A percentile compares a stretch with the other conserved stretches of the same genome.
Conservation (phyloP, 2,329 filamentous ascomycete genomes). For the Westerdykella sp. region DNA sequence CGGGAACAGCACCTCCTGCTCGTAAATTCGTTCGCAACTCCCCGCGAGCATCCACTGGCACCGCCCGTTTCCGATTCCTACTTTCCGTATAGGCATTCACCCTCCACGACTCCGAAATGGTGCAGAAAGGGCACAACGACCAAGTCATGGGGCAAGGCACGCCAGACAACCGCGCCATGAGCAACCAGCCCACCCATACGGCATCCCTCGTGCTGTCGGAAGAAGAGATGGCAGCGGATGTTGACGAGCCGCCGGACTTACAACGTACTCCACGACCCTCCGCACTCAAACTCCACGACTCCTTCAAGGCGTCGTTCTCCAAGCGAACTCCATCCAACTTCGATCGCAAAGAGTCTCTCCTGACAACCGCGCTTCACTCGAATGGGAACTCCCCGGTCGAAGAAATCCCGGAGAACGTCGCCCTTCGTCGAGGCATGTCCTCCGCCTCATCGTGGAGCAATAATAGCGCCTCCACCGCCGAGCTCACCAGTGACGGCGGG, state of each 20-base stretch:
- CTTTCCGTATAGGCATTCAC: not conserved
- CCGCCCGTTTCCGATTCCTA: not conserved
- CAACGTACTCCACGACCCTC: conserved; percentile 44
- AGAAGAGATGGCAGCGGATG: conserved; percentile 65
- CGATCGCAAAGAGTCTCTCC: conserved; percentile 65
- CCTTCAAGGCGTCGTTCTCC: conserved; percentile 38
- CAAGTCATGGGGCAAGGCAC: conserved; percentile 17
- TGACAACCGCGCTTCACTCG: conserved; percentile 73
- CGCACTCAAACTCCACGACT: conserved; percentile 34
- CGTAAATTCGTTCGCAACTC: not conserved
- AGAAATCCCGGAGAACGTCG: conserved; percentile 37
- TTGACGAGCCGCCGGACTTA: conserved; percentile 84
- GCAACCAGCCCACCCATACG: conserved; percentile 21
- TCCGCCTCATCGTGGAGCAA: conserved; percentile 70
- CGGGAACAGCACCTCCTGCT: not conserved
- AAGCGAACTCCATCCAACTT: conserved; percentile 47
- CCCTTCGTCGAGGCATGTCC: conserved; percentile 40
- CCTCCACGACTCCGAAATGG: conserved; percentile 17
- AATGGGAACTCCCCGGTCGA: conserved; percentile 28
- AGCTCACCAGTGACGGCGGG: conserved; percentile 91
- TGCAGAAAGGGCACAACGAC: conserved; percentile 26
- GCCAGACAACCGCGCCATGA: conserved; percentile 26
- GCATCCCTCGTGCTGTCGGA: conserved; percentile 34
- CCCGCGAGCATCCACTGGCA: not conserved
- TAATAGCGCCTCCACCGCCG: conserved; percentile 75